Conservation (phyloP, 495 filamentous ascomycete genomes). For the Neurospora sp. region DNA sequence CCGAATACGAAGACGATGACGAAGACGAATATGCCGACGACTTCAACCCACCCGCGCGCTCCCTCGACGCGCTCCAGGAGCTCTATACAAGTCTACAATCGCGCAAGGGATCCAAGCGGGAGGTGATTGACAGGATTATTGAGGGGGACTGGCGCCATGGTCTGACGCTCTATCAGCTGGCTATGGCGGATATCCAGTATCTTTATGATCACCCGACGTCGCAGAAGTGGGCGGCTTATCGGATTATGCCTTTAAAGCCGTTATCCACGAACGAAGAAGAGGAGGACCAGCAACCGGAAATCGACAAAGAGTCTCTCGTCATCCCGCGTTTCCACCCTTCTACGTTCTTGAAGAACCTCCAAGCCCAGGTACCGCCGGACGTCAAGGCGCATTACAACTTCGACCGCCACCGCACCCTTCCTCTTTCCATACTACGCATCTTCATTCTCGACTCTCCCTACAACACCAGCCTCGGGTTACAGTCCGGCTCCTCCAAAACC, state of each 20-base stretch:
- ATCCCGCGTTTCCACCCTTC: constrained; percentile 68
- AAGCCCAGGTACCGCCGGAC: constrained; percentile 58
- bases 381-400: constrained; percentile 75
- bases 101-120: constrained; percentile 59
- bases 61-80: constrained; percentile 51
- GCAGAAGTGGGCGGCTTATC: constrained; percentile 68
- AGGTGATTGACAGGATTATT: constrained; percentile 65
- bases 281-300: constrained; percentile 10
- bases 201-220: constrained; percentile 66
- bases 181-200: constrained; percentile 69
- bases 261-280: constrained; percentile 22
- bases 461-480: constrained; percentile 40
- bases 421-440: constrained; percentile 63
- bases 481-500: constrained; percentile 44
- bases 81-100: constrained; percentile 45
- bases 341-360: constrained; percentile 64
- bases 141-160: constrained; percentile 79
- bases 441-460: constrained; percentile 68
- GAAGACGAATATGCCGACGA: constrained; percentile 39
- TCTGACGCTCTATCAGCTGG: constrained; percentile 65
- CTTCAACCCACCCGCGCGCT: constrained; percentile 52
- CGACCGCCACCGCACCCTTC: constrained; percentile 49
- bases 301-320: constrained; percentile 33
- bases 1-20: constrained; percentile 23
- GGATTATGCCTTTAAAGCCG: constrained; percentile 35